Conservation (phyloP, 805 yeast species). For the Saccharomycodes ludwigii region DNA sequence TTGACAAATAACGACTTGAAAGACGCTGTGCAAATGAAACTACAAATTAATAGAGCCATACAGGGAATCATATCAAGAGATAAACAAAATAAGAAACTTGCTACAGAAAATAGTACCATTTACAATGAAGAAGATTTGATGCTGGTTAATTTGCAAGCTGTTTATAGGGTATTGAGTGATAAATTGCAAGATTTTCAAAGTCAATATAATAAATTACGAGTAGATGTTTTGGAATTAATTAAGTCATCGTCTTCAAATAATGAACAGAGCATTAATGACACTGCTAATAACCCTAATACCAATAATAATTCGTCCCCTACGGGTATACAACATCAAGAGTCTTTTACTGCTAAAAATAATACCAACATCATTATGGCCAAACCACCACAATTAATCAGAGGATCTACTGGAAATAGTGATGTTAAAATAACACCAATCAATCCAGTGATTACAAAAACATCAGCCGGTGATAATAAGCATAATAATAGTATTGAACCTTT, state of each 20-base stretch:
- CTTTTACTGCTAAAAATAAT: no score
- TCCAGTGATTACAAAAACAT: constrained; percentile 1
- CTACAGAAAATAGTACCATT: no score
- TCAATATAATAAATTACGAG: constrained; percentile 18
- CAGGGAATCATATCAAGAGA: no score
- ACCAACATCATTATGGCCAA: constrained; percentile 8
- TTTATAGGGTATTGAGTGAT: constrained; percentile 10
- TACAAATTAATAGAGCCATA: no score
- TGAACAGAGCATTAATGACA: no score
- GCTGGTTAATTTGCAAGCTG: constrained; percentile 16
- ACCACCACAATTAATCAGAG: constrained; percentile 3
- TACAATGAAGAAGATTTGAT: constrained; percentile 24
- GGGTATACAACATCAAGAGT: no score
- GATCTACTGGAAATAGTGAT: constrained; percentile 1
- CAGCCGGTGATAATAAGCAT: constrained; percentile 5
- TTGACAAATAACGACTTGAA: constrained; percentile 33
- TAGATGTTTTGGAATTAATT: constrained; percentile 20
- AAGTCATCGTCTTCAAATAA: no score
- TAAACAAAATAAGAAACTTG: no score
- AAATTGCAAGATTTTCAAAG: constrained; percentile 21
- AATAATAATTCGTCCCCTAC: no score
- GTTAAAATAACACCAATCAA: no score
- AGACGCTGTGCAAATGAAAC: constrained; percentile 11
- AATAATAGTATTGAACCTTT: constrained; percentile 66
- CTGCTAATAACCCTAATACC: no score